Evolutionary conservation across 345 rosid species (phyloP).

Genomic region (Hirschfeldia incana): DNA sequence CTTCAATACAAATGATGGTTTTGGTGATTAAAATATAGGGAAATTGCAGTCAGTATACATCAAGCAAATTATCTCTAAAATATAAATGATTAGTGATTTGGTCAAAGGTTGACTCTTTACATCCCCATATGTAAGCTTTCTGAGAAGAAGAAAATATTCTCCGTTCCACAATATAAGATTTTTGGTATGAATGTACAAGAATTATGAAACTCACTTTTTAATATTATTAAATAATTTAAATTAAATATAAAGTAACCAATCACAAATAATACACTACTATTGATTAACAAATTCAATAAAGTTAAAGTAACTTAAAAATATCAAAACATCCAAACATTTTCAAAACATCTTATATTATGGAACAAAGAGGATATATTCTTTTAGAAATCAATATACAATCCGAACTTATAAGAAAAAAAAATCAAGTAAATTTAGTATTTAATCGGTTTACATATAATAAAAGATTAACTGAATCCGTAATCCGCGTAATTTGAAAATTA

Average conservation of each 20-base stretch:
- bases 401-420: neutral
- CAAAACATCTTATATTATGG: too few species aligned
- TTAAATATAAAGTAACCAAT: too few species aligned
- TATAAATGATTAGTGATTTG: neutral
- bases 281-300: too few species aligned
- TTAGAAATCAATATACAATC: neutral
- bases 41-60: too few species aligned
- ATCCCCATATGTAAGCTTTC: neutral
- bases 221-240: too few species aligned
- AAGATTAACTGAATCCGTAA: neutral
- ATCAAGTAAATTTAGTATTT: neutral
- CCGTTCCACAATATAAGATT: too few species aligned
- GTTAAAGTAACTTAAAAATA: too few species aligned
- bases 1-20: neutral
- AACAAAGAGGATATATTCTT: neutral
- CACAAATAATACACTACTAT: too few species aligned
- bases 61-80: too few species aligned
- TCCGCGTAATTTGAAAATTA: neutral
- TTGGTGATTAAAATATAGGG: conserved; percentile 6
- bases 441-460: neutral
- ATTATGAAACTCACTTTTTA: too few species aligned
- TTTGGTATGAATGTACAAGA: too few species aligned
- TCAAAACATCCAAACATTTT: too few species aligned
- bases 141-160: neutral
- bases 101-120: conserved; percentile 22